Percentiles rank a stretch among this genome's conserved stretches.
Conservation (phyloP, 116 monocot species). For the Zostera marina region DNA sequence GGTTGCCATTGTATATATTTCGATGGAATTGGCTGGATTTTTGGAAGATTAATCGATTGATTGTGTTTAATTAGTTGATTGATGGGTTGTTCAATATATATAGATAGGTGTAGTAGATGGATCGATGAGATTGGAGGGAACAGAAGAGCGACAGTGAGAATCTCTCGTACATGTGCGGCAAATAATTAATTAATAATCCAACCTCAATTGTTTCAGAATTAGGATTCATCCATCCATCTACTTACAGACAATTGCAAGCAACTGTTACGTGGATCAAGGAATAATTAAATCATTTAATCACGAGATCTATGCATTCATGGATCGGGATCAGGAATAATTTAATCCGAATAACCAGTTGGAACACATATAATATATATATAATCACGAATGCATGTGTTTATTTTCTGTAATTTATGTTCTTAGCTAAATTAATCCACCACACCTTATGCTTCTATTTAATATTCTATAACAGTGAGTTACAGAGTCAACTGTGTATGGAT, state of each 20-base stretch:
- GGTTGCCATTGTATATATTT: background rate
- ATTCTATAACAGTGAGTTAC: too few species aligned
- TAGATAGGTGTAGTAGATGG: too few species aligned
- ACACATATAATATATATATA: background rate
- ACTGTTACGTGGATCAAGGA: background rate
- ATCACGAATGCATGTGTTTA: background rate
- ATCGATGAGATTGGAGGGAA: too few species aligned
- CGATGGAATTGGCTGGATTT: background rate
- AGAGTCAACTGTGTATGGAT: too few species aligned
- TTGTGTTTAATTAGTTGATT: too few species aligned
- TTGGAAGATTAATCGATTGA: background rate
- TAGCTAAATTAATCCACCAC: too few species aligned
- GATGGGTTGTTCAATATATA: too few species aligned
- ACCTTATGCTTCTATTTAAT: too few species aligned
- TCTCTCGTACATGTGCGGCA: too few species aligned
- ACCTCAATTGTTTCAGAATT: background rate
- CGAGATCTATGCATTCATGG: background rate
- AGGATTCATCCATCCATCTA: background rate
- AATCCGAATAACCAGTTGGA: background rate
- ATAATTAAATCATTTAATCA: background rate
- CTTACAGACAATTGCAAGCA: background rate
- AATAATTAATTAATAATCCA: background rate
- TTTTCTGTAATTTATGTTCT: too few species aligned
- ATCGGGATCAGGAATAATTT: background rate
- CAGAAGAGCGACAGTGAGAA: too few species aligned